Conservation (phyloP, 805 yeast species). For the Cyberlindnera misumaiensis region DNA sequence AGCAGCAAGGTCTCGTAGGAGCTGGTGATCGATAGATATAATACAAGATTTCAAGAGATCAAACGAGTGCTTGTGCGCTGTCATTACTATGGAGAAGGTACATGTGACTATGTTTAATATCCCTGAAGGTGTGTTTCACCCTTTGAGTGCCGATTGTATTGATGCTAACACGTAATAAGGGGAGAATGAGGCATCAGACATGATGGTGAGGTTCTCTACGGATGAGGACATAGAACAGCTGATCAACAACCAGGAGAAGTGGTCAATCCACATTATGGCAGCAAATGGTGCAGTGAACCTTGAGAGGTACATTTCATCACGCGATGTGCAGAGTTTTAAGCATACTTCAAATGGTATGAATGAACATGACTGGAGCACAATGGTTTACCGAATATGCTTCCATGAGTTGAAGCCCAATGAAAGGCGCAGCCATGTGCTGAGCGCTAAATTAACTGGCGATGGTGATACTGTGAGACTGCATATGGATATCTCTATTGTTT, state of each 20-base stretch:
- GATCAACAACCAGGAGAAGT: neutral
- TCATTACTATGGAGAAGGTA: neutral
- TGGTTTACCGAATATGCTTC: slow-evolving; percentile 9
- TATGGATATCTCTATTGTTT: slow-evolving; percentile 1
- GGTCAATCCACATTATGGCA: slow-evolving; percentile 8
- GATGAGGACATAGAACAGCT: slow-evolving; percentile 1
- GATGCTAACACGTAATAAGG: slow-evolving; percentile 1
- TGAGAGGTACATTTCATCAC: neutral
- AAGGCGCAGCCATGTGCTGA: neutral
- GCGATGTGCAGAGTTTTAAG: neutral
- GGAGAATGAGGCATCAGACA: slow-evolving; percentile 9
- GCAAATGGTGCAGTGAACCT: slow-evolving; percentile 8
- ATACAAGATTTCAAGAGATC: too few relatives aligned
- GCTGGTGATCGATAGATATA: too few relatives aligned
- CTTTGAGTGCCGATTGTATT: neutral
- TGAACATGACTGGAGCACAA: slow-evolving; percentile 7
- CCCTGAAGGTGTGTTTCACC: slow-evolving; percentile 1
- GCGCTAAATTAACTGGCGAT: neutral
- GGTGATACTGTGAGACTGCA: slow-evolving; percentile 2
- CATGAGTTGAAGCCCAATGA: slow-evolving; percentile 1
- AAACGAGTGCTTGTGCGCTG: too few relatives aligned
- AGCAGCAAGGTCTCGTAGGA: too few relatives aligned
- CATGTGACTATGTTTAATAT: slow-evolving; percentile 1
- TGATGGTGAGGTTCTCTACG: slow-evolving; percentile 4
- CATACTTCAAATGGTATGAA: slow-evolving; percentile 4